These are phyloP conservation scores for Paraconiothyrium sp. DNA, from an alignment of 2,329 filamentous ascomycete genomes.

Conservation along the genomic window DNA sequence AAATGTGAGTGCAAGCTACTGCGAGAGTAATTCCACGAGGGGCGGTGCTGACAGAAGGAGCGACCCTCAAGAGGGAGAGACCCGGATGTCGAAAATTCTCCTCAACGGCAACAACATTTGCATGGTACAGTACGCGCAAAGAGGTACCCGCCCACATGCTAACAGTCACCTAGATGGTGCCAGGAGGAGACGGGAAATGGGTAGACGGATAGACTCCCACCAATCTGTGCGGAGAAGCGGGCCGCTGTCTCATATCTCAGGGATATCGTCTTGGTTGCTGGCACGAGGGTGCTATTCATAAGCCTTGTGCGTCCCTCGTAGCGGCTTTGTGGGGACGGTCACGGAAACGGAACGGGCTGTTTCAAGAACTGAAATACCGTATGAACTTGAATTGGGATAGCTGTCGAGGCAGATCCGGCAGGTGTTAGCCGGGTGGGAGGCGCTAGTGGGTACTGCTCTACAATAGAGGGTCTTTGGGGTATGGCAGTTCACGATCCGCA, in stretches of 20 bases:
- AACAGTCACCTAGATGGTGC: slow-evolving; percentile 39
- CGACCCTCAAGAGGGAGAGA: slow-evolving; percentile 84
- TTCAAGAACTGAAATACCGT: neutral
- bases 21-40: neutral
- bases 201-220: slow-evolving; percentile 37
- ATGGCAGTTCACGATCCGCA: neutral
- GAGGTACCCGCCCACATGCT: neutral
- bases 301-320: neutral
- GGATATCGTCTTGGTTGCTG: too few species aligned
- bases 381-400: neutral
- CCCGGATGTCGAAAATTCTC: slow-evolving; percentile 91
- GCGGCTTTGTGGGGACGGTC: neutral
- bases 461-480: neutral
- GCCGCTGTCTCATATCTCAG: neutral
- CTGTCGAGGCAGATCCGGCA: neutral
- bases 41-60: slow-evolving; percentile 58
- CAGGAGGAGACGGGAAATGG: slow-evolving; percentile 44
- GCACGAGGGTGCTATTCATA: neutral
- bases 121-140: slow-evolving; percentile 75
- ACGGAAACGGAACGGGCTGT: neutral
- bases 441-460: neutral
- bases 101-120: slow-evolving; percentile 99
- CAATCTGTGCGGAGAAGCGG: slow-evolving; percentile 11
- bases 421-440: neutral
- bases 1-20: slow-evolving; percentile 72